Percentiles rank a stretch among this genome's conserved stretches.
These are phyloP conservation scores for Paramecium bursaria DNA, from an alignment of 73 alveolate genomes.

Conservation along the genomic window DNA sequence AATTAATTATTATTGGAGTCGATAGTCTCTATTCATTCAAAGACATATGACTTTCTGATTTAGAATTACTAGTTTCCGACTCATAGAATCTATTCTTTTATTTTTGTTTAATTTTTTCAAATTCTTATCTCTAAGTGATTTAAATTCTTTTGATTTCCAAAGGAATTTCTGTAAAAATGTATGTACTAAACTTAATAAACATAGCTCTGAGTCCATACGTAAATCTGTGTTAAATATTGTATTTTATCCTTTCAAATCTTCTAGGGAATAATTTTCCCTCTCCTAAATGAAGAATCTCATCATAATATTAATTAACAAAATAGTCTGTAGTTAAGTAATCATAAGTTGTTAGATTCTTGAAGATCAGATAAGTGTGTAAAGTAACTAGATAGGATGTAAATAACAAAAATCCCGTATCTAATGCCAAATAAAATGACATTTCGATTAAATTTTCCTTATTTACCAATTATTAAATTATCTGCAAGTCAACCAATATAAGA, in stretches of 20 bases:
- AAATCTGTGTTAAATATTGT: constrained; percentile 4
- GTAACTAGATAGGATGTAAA: constrained; percentile 1
- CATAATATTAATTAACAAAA: constrained; percentile 20
- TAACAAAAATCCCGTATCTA: not conserved
- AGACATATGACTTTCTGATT: no score
- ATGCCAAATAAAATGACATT: not conserved
- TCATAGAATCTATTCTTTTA: no score
- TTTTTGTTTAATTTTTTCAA: no score
- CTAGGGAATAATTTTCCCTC: constrained; percentile 7
- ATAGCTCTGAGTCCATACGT: no score
- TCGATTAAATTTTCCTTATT: not conserved
- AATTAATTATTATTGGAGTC: no score
- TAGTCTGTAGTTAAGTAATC: constrained; percentile 28
- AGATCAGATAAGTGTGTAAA: constrained; percentile 34
- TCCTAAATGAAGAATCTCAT: not conserved
- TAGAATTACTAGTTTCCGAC: no score
- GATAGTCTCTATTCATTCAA: no score
- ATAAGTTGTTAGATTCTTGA: constrained; percentile 45
- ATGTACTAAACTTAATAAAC: no score
- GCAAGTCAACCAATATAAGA: not conserved
- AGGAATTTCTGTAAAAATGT: no score
- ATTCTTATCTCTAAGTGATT: no score
- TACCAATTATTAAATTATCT: not conserved
- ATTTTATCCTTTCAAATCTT: not conserved
- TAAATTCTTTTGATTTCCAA: no score